Conservation (phyloP, 2,329 filamentous ascomycete species). For the Arthrobotrys megalospora region DNA sequence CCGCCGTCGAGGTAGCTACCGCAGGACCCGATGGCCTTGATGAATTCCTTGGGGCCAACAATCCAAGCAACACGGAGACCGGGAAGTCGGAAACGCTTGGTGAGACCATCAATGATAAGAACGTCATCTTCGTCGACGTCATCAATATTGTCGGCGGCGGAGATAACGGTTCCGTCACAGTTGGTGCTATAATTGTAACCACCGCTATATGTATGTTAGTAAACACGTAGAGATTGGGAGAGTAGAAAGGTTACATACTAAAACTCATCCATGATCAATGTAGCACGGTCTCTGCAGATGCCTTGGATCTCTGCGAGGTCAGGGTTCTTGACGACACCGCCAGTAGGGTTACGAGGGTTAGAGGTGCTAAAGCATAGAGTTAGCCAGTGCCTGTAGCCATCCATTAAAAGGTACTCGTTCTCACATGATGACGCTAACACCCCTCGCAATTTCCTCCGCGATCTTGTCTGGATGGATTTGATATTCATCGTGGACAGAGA, state of each 20-base stretch:
- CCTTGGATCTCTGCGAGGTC: constrained; percentile 93
- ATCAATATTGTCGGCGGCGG: constrained; percentile 87
- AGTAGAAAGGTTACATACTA: constrained; percentile 73
- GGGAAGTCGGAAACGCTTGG: constrained; percentile 95
- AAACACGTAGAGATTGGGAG: not conserved
- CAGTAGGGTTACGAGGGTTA: constrained; percentile 95
- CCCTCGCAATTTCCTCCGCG: constrained; percentile 88
- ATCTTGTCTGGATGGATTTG: constrained; percentile 95
- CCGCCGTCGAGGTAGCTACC: constrained; percentile 95
- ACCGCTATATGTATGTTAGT: constrained; percentile 35
- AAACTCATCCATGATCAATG: constrained; percentile 96
- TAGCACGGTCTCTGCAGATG: constrained; percentile 89
- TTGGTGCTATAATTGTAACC: constrained; percentile 95
- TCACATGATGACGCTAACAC: constrained; percentile 83
- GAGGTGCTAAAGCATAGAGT: constrained; percentile 74
- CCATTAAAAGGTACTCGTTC: not conserved
- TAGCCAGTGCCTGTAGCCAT: not conserved
- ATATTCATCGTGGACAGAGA: constrained; percentile 88
- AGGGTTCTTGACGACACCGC: constrained; percentile 85
- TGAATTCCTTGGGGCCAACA: constrained; percentile 94
- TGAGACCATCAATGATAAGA: constrained; percentile 93
- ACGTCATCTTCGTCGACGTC: constrained; percentile 75
- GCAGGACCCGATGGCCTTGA: constrained; percentile 91
- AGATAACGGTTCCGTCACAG: constrained; percentile 91
- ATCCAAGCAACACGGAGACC: constrained; percentile 99